phyloP scores from a whole-genome alignment of 73 alveolate genomes.

The Paramecium caudatum region DNA sequence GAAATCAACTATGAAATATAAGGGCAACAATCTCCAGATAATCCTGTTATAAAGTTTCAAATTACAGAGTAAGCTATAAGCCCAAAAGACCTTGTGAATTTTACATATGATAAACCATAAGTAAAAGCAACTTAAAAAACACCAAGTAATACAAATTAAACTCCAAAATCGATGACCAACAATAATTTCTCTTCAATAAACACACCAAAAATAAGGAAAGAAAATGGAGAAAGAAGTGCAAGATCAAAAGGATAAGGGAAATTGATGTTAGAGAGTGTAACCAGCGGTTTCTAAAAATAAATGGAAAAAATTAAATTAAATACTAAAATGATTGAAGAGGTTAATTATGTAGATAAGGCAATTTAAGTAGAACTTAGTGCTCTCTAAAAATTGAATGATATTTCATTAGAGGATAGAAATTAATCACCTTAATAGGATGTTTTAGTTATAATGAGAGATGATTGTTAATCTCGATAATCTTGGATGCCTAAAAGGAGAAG shows the following conservation, averaged over 20 bases:
- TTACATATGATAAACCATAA: not conserved
- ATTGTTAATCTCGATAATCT: slow-evolving; percentile 2
- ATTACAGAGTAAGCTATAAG: not conserved
- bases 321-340: not conserved
- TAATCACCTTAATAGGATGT: slow-evolving; percentile 25
- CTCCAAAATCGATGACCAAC: not conserved
- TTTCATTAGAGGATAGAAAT: not conserved
- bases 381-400: not conserved
- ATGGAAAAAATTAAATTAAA: not conserved
- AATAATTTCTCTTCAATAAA: not conserved
- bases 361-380: not conserved
- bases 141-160: not conserved
- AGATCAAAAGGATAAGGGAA: not conserved
- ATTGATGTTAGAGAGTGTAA: not conserved
- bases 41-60: not conserved
- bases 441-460: slow-evolving; percentile 49
- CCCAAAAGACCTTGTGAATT: not conserved
- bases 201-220: not conserved
- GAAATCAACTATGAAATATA: not conserved
- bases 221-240: not conserved
- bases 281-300: not conserved
- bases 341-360: not conserved
- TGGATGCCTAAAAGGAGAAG: not conserved
- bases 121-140: slow-evolving; percentile 23
- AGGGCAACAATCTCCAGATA: not conserved